Base-by-base conservation (phyloP, 345 rosid genomes). In the Salix brachista region DNA sequence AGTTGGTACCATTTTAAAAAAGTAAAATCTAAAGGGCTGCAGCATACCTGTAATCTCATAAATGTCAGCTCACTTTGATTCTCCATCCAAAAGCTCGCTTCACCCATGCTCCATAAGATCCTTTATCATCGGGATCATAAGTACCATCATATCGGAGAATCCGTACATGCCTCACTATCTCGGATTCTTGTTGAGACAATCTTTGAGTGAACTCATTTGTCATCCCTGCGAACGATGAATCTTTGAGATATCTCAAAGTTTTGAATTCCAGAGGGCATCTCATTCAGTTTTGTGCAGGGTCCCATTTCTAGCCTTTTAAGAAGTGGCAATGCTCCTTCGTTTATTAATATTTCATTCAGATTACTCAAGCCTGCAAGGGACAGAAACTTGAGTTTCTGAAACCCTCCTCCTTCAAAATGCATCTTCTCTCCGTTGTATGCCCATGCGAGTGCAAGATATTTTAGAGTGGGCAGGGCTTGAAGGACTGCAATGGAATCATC, bases 251-350 rank as follows among this genome's bases (percentile, higher is more conserved):
- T 30, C 61, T 48, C 12, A 70, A 5, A 58, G 32, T 23, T 25
- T 2, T 70, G 23, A 17, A 48, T 14, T 21, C 44, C 74, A 48
- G 64, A 26, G 6, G 64, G 65, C 3, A 52, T 16, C 16, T 71
- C 64, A 23, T 71, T 48, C 46, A 71, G 36, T 8, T 52, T 7
- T 28, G 30, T 44, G 30, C 56, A 71, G 28, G 28, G 42, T 16
- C 74, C 74, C n/a, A 71, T 52, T 0, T 3, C 5, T 30, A 52
- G 28, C 28, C 32, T 16, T 71, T 71, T 62, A 16, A 71, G 39
- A 52, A 52, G 42, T 50, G 74, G 65, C 8, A 71, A 52, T 52
- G 74, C 44, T 71, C 65, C 74, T 71, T 71, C 26, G 5, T 71
- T 39, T 21, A 71, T 52, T 28, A 28, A 30, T 8, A 71, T 2